Conservation (phyloP, 2,329 filamentous ascomycete species). For the Curvularia sp. region DNA sequence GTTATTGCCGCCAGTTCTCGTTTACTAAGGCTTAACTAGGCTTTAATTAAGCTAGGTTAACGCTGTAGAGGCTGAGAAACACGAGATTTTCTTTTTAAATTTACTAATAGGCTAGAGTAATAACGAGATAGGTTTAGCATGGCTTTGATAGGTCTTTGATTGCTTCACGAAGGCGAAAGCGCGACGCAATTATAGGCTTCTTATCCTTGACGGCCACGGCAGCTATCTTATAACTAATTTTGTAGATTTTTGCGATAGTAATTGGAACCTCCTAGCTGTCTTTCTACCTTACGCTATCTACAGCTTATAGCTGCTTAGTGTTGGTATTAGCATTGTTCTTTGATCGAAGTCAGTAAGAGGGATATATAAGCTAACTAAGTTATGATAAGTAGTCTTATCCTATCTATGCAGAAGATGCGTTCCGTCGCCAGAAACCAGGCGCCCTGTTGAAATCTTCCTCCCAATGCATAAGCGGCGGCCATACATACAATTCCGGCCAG, state of each 20-base stretch:
- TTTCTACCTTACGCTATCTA: too few species aligned
- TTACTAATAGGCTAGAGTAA: background rate
- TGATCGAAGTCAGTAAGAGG: too few species aligned
- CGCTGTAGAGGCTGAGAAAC: background rate
- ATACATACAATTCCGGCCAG: background rate
- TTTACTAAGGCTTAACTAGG: background rate
- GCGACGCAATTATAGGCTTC: background rate
- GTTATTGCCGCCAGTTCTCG: background rate
- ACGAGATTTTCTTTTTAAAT: background rate
- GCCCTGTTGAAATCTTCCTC: background rate
- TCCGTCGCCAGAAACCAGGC: conserved; percentile 5
- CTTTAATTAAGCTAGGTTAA: background rate
- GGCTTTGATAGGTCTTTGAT: background rate
- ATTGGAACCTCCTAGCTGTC: too few species aligned
- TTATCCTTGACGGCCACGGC: background rate
- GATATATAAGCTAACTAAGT: too few species aligned
- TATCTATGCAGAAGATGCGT: conserved; percentile 1
- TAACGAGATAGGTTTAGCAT: background rate
- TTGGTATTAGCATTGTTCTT: too few species aligned
- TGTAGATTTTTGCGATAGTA: background rate
- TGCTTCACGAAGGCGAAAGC: conserved; percentile 1
- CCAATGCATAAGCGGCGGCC: conserved; percentile 6
- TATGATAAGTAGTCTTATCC: too few species aligned
- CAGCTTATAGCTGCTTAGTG: background rate
- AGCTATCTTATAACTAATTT: background rate